Evolutionary conservation across 306 rosid species (phyloP).

Genomic region (Albizia julibrissin): DNA sequence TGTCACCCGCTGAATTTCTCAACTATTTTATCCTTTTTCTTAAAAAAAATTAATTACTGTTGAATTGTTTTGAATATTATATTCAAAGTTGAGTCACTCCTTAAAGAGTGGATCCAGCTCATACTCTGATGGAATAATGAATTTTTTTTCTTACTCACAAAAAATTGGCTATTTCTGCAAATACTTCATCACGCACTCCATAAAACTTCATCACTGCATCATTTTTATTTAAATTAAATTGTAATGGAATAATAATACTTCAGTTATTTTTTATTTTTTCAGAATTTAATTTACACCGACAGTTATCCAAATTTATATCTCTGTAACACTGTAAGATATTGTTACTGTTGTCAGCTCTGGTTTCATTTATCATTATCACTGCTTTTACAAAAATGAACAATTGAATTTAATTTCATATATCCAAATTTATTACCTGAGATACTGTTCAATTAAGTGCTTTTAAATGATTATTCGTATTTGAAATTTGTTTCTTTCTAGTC

Average conservation of each 20-base stretch:
- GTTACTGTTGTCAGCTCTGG: neutral
- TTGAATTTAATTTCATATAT: neutral
- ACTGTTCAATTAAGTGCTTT: neutral
- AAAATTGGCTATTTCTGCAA: neutral
- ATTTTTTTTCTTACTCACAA: neutral
- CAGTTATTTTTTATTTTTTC: neutral
- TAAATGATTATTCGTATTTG: neutral
- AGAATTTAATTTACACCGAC: neutral
- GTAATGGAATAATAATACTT: neutral
- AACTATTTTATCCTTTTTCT: conserved; percentile 29
- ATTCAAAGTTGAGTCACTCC: conserved; percentile 58
- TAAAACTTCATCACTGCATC: neutral
- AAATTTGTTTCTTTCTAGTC: neutral
- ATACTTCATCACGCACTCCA: neutral
- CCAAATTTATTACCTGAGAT: neutral
- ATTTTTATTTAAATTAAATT: neutral
- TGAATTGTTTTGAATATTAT: conserved; percentile 30
- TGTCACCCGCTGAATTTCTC: conserved; percentile 53
- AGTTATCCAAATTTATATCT: neutral
- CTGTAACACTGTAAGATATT: neutral
- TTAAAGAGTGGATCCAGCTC: conserved; percentile 96
- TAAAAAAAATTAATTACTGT: neutral
- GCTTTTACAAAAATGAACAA: neutral
- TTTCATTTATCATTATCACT: neutral
- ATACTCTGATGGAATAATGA: conserved; percentile 28